A percentile compares a stretch with the other conserved stretches of the same genome.
Evolutionary conservation across 176 grass and related monocot species (phyloP).

Genomic region (Oryza rufipogon): DNA sequence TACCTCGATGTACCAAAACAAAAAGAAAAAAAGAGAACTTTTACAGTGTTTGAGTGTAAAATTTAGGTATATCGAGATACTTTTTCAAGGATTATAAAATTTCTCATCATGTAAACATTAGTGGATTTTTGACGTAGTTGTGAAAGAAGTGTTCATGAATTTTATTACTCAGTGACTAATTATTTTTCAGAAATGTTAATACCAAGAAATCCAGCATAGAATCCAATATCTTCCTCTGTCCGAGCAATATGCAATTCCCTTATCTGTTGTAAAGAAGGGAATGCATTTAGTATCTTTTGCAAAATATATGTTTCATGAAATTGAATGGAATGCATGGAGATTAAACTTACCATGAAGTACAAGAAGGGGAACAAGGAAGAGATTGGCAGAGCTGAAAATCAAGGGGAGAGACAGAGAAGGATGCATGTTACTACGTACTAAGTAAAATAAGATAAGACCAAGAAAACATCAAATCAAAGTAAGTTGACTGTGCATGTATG

Average conservation of each 20-base stretch:
- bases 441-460: slow-evolving; percentile 26
- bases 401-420: background rate
- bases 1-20: no score
- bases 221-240: slow-evolving; percentile 88
- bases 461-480: background rate
- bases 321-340: background rate
- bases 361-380: slow-evolving; percentile 67
- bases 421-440: no score
- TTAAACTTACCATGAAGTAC: slow-evolving; percentile 76
- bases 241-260: slow-evolving; percentile 60
- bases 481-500: background rate
- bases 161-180: background rate
- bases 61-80: no score
- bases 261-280: slow-evolving; percentile 44
- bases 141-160: background rate
- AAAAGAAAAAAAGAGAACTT: no score
- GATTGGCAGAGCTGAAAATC: slow-evolving; percentile 60
- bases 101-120: background rate
- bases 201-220: slow-evolving; percentile 91
- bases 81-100: no score
- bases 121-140: background rate
- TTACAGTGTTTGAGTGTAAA: no score
- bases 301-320: background rate
- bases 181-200: slow-evolving; percentile 2
- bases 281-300: background rate